Evolutionary conservation across 2,329 filamentous ascomycete genomes (phyloP).

Genomic region (Fusarium sacchari): DNA sequence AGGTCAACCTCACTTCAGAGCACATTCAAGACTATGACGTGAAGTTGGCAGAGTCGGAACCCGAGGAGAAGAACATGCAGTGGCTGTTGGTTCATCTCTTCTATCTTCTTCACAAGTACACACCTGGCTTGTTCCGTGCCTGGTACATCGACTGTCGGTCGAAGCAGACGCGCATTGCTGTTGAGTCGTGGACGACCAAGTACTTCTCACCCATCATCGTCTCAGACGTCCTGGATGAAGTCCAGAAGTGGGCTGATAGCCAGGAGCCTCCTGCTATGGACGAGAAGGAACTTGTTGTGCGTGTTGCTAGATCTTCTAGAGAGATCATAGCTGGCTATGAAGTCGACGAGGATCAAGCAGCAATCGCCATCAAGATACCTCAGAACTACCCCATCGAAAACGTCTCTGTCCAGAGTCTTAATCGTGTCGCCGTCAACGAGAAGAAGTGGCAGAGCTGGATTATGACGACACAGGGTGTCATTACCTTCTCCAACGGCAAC

Average conservation of each 20-base stretch:
- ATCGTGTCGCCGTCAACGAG: conserved; percentile 87
- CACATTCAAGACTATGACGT: conserved; percentile 67
- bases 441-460: conserved; percentile 95
- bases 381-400: conserved; percentile 83
- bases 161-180: conserved; percentile 80
- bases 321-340: conserved; percentile 88
- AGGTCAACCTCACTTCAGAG: conserved; percentile 67
- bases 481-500: conserved; percentile 90
- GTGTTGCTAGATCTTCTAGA: conserved; percentile 73
- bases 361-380: conserved; percentile 84
- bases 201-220: conserved; percentile 81
- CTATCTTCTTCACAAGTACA: conserved; percentile 80
- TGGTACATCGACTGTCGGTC: conserved; percentile 88
- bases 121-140: conserved; percentile 79
- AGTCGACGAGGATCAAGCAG: conserved; percentile 86
- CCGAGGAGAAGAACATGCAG: conserved; percentile 77
- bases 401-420: conserved; percentile 79
- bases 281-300: conserved; percentile 70
- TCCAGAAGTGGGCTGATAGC: conserved; percentile 71
- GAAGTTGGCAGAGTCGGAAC: conserved; percentile 63
- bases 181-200: conserved; percentile 87
- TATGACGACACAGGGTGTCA: conserved; percentile 87
- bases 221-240: conserved; percentile 71
- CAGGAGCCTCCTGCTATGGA: conserved; percentile 61
- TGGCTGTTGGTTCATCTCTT: conserved; percentile 88